Base-by-base conservation (phyloP, 1,284 basidiomycete genomes). In the Irpex sp. region DNA sequence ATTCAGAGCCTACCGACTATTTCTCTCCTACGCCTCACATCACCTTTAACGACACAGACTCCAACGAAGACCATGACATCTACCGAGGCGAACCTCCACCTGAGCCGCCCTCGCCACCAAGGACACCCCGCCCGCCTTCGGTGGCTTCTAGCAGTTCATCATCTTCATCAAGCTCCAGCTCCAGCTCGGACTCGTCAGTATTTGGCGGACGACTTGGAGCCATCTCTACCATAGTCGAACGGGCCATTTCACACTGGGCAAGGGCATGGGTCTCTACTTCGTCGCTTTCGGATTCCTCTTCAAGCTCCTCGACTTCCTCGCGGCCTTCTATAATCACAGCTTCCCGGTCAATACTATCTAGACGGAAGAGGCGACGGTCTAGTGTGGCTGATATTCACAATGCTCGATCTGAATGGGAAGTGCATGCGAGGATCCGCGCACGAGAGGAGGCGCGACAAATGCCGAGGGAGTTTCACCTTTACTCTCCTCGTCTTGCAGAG, bases 391-490 rank as follows among this genome's bases (percentile, higher is more conserved):
- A 81, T 59, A 64, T 84, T 33, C 79, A 79, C 55, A 83, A 81
- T 36, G 71, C 79, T 46, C 78, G 79, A 62, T 85, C 86, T 4
- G 85, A 88, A 71, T 78, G 80, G 55, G 81, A 86, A 61, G 80
- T 89, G 47, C 79, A 80, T 1, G 84, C 81, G 53, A 80, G 84
- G 51, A 78, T 87, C 57, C 83, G 82, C 63, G 88, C 88, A 50
- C 81, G 87, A 19, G 82, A 85, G 67, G 81, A 84, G 66, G 81
- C 82, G 26, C 78, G 87, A 64, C 78, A 82, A 59, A 76, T 84
- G 57, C 81, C 85, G 50, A 81, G 91, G 63, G 83, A 86, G 63
- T 94, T 93, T 71, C 80, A 81, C 8, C 77, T 92, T 9, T 89
- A 90, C 83, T 31, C 87, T 81, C 55, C 77, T 79, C 67, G 70